Conservation (phyloP, 1,284 basidiomycete genomes). For the Sanghuangporus weigelae region DNA sequence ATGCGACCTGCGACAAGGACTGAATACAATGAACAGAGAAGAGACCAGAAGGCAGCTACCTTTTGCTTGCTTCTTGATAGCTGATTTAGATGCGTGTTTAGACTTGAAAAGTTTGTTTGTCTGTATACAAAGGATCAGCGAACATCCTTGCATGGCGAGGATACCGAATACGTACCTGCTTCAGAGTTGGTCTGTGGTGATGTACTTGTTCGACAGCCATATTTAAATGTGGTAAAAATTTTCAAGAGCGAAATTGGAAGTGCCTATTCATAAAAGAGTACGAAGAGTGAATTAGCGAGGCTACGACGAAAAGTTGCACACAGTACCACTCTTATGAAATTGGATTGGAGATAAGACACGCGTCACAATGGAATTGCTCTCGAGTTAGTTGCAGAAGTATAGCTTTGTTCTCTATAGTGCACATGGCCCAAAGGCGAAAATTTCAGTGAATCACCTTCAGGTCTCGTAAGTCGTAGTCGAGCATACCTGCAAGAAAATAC, state of each 20-base stretch:
- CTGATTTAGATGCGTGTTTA: conserved; percentile 80
- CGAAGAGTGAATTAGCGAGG: too few species aligned
- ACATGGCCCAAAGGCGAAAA: too few species aligned
- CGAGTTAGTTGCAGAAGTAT: too few species aligned
- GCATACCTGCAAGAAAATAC: too few species aligned
- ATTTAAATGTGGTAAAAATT: neutral
- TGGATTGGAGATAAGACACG: too few species aligned
- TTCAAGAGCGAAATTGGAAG: neutral
- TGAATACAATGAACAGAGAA: conserved; percentile 13
- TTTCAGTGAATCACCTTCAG: too few species aligned
- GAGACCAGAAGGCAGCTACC: conserved; percentile 36
- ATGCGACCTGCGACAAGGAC: conserved; percentile 38
- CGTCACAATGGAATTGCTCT: too few species aligned
- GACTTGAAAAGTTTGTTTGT: conserved; percentile 89
- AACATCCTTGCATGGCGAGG: neutral
- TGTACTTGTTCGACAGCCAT: conserved; percentile 33
- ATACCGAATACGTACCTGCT: conserved; percentile 55
- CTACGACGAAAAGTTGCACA: too few species aligned
- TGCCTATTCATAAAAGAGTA: neutral
- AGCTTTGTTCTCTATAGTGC: too few species aligned
- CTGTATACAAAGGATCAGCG: conserved; percentile 32
- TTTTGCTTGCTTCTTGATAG: conserved; percentile 78
- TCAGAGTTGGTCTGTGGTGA: conserved; percentile 78
- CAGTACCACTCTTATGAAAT: too few species aligned
- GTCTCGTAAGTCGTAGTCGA: too few species aligned